Evolutionary conservation across 1,284 basidiomycete species (phyloP).

Genomic region (Apiotrichum brassicae): DNA sequence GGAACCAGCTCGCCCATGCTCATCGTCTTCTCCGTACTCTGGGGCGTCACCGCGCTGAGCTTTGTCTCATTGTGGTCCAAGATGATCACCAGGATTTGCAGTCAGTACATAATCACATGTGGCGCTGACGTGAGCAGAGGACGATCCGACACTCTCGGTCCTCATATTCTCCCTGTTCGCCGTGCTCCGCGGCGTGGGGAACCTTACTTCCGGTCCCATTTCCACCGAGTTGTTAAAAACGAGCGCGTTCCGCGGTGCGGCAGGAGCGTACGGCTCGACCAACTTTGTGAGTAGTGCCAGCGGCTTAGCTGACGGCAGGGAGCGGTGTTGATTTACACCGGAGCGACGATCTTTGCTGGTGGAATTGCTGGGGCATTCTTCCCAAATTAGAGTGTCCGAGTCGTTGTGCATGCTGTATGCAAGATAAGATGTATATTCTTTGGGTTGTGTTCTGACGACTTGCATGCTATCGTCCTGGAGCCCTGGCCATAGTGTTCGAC

Average conservation of each 20-base stretch:
- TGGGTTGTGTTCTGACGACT: no score
- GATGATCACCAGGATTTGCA: slow-evolving; percentile 27
- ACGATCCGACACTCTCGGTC: slow-evolving; percentile 35
- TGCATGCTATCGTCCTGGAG: no score
- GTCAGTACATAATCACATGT: not conserved
- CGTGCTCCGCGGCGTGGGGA: slow-evolving; percentile 39
- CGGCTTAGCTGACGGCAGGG: not conserved
- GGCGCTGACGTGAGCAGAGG: slow-evolving; percentile 5
- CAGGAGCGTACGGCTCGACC: slow-evolving; percentile 34
- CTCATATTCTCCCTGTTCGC: slow-evolving; percentile 38
- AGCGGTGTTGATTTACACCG: slow-evolving; percentile 17
- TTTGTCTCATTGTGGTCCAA: slow-evolving; percentile 32
- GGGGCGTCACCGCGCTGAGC: slow-evolving; percentile 27
- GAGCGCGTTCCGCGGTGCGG: slow-evolving; percentile 20
- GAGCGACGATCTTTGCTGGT: slow-evolving; percentile 20
- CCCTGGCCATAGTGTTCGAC: no score
- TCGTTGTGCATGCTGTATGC: no score
- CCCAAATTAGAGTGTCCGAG: not conserved
- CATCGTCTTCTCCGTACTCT: slow-evolving; percentile 27
- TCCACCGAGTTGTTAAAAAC: slow-evolving; percentile 29
- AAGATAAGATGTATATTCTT: no score
- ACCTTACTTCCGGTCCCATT: slow-evolving; percentile 39
- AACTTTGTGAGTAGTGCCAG: slow-evolving; percentile 20
- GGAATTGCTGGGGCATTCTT: slow-evolving; percentile 13
- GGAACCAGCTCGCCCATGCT: slow-evolving; percentile 27